These are phyloP conservation scores for Cocos nucifera DNA, from an alignment of 176 grass and related monocot genomes.

Conservation along the genomic window DNA sequence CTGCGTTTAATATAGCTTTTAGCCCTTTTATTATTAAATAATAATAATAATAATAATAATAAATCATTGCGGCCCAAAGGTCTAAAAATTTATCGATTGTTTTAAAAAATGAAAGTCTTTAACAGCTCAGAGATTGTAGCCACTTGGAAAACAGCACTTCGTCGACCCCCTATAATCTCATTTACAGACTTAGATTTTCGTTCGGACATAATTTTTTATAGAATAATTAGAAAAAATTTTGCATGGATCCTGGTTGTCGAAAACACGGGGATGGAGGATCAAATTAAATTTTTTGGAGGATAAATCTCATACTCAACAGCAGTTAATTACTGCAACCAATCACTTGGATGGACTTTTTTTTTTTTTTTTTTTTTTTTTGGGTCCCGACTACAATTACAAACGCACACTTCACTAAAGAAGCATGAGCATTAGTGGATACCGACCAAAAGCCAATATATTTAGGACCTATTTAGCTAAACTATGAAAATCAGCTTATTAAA, in stretches of 20 bases:
- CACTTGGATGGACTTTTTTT: conserved; percentile 13
- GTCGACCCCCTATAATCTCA: no score
- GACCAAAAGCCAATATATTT: conserved; percentile 30
- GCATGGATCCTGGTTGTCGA: conserved; percentile 8
- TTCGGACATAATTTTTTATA: conserved; percentile 26
- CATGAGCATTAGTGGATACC: conserved; percentile 10
- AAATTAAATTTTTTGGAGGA: conserved; percentile 14
- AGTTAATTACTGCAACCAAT: conserved; percentile 12
- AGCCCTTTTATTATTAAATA: no score
- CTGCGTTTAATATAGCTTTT: no score
- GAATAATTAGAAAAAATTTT: conserved; percentile 26
- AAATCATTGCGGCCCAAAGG: no score
- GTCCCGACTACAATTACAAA: conserved; percentile 22
- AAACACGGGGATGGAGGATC: conserved; percentile 3
- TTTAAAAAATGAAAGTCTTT: no score
- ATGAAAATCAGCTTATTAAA: no score
- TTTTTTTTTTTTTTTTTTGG: conserved; percentile 25
- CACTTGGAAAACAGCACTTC: no score
- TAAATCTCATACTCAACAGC: conserved; percentile 10
- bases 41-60: no score
- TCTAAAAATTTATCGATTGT: no score
- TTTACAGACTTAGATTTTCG: conserved; percentile 18
- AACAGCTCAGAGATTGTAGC: no score
- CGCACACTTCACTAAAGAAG: not conserved
- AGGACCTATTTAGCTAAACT: no score